Conservation (phyloP, 371 early-diverging fungal species). For the Lichtheimia hyalospora region DNA sequence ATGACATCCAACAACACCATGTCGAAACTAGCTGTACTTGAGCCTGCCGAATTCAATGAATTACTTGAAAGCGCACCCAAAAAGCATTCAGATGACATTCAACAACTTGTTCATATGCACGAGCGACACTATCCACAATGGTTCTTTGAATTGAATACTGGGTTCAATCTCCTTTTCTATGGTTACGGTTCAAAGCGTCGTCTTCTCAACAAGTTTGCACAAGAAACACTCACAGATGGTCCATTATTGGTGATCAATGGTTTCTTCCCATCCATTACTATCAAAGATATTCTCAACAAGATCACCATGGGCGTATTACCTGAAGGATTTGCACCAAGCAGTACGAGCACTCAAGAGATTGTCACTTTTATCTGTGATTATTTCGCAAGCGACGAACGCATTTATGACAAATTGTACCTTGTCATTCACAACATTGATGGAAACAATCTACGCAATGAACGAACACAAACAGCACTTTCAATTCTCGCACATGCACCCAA, state of each 20-base stretch:
- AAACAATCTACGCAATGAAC: constrained; percentile 71
- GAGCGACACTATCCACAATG: constrained; percentile 77
- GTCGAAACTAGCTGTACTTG: constrained; percentile 66
- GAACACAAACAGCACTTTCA: constrained; percentile 64
- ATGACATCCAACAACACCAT: constrained; percentile 88
- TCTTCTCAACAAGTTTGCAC: constrained; percentile 73
- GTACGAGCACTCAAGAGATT: constrained; percentile 51
- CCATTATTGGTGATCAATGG: constrained; percentile 84
- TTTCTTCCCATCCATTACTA: constrained; percentile 73
- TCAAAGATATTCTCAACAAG: constrained; percentile 71
- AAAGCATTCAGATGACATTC: constrained; percentile 63
- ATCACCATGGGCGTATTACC: constrained; percentile 53
- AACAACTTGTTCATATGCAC: constrained; percentile 55
- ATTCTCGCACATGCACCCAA: constrained; percentile 65
- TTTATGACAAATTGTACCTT: constrained; percentile 61
- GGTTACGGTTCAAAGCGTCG: constrained; percentile 89
- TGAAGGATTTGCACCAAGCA: constrained; percentile 33
- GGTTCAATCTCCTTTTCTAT: constrained; percentile 84
- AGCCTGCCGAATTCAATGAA: constrained; percentile 61
- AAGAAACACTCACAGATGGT: constrained; percentile 50
- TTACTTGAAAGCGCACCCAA: constrained; percentile 46
- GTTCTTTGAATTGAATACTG: constrained; percentile 74
- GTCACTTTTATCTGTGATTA: constrained; percentile 62
- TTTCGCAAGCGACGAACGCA: constrained; percentile 51
- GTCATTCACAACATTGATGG: constrained; percentile 94